These are phyloP conservation scores for Clonostachys byssicola DNA, from an alignment of 2,329 filamentous ascomycete genomes.

Conservation along the genomic window DNA sequence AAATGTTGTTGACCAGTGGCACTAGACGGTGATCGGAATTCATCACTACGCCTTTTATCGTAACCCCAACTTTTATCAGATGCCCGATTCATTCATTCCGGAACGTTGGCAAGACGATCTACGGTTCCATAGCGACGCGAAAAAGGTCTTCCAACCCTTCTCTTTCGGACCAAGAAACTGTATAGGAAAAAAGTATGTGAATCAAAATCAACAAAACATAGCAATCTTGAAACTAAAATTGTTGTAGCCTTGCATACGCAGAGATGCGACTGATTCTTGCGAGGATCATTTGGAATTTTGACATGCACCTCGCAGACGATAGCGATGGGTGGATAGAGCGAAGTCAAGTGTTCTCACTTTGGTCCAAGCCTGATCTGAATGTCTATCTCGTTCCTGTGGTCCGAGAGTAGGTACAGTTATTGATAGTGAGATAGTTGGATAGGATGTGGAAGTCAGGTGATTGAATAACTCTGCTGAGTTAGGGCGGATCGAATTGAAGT, in stretches of 20 bases:
- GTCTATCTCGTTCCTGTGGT: background rate
- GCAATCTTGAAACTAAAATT: background rate
- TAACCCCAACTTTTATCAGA: constrained; percentile 15
- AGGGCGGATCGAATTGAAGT: too few species aligned
- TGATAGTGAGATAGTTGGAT: too few species aligned
- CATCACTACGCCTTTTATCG: background rate
- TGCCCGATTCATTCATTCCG: constrained; percentile 25
- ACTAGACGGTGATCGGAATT: background rate
- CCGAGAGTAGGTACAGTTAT: too few species aligned
- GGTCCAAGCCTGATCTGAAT: background rate
- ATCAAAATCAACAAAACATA: background rate
- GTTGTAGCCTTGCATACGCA: constrained; percentile 17
- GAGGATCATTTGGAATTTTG: constrained; percentile 16
- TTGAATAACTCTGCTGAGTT: too few species aligned
- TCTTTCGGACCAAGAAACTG: constrained; percentile 9
- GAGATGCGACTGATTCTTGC: constrained; percentile 21
- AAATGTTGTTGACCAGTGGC: too few species aligned
- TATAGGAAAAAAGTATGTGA: constrained; percentile 13
- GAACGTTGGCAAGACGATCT: constrained; percentile 25
- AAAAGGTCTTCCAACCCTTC: constrained; percentile 19
- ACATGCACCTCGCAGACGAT: constrained; percentile 7
- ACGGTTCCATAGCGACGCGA: constrained; percentile 12
- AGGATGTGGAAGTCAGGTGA: too few species aligned
- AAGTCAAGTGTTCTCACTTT: background rate
- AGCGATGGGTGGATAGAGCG: background rate